Base-by-base conservation (phyloP, 2,329 filamentous ascomycete genomes). In the Clarireedia hainanense region DNA sequence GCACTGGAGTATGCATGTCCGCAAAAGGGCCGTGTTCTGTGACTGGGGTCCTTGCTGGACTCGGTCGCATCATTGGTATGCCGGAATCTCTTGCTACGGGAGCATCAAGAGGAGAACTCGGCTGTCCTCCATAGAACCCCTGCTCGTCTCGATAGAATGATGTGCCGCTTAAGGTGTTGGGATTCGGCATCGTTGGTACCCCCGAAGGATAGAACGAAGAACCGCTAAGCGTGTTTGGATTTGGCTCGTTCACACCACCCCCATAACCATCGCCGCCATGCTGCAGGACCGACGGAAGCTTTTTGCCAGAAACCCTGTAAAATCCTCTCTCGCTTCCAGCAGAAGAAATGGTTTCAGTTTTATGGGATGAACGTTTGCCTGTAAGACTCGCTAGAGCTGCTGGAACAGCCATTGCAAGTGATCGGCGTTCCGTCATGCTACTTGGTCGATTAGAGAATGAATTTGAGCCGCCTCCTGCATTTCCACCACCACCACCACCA, bases 301-400 rank as follows among this genome's bases (percentile, higher is more conserved):
- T 86, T 64, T 78, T 77, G 58, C 84, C 84, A 5, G 83, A 84
- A 2, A 87, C 78, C 30, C 82, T 79, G 59, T 84, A 80, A 67
- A 87, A 87, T 0, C 82, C 80, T 58, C 75, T 73, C 64, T 86
- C 81, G 27, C 73, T 75, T 24, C 67, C 69, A 37, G 73, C 72
- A 43, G 67, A 67, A 15, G 65, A 64, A 37, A 65, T 64, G 40
- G 65, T 49, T 60, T 67, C 57, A 58, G 70, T 61, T 60, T 68
- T 59, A 58, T 70, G 55, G 47, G 50, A 68, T 59, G 50, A 59
- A 59, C 65, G 52, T 6, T 57, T 52, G 36, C 73, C 70, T 5
- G 74, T 71, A 37, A 80, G 63, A 43, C 68, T 73, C 2, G 76
- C 74, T n/a, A 80, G 65, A 7, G 77, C 74, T 10, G 76, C 71